Conservation (phyloP, 768 basidiomycete genomes). For the Dictyophora rubrovolvata region DNA sequence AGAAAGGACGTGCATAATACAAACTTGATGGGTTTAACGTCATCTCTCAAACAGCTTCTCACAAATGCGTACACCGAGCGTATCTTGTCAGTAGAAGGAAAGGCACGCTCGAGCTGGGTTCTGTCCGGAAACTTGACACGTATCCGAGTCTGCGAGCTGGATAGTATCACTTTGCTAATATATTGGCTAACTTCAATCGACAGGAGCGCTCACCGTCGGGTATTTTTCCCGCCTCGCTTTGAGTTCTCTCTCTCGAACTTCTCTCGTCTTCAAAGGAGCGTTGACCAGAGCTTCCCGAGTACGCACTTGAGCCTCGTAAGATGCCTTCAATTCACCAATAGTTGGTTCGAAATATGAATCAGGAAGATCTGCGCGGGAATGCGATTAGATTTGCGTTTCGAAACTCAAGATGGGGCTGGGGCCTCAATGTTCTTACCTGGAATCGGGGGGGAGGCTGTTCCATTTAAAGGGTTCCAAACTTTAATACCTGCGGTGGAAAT, state of each 20-base stretch:
- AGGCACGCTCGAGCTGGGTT: slow-evolving; percentile 68
- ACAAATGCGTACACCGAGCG: slow-evolving; percentile 80
- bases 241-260: slow-evolving; percentile 50
- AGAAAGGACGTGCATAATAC: slow-evolving; percentile 55
- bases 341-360: slow-evolving; percentile 72
- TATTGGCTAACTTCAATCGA: too few relatives aligned
- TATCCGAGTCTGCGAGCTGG: slow-evolving; percentile 54
- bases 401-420: too few relatives aligned
- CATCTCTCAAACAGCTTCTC: slow-evolving; percentile 56
- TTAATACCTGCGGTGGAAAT: slow-evolving; percentile 30
- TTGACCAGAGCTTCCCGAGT: slow-evolving; percentile 53
- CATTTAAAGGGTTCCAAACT: slow-evolving; percentile 36
- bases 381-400: too few relatives aligned
- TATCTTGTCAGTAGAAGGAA: slow-evolving; percentile 73
- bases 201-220: slow-evolving; percentile 47
- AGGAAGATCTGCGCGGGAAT: slow-evolving; percentile 36
- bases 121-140: slow-evolving; percentile 74
- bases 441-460: not conserved
- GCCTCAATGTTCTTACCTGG: not conserved
- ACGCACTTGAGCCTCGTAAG: slow-evolving; percentile 52
- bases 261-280: slow-evolving; percentile 60
- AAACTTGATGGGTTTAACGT: slow-evolving; percentile 72
- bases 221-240: slow-evolving; percentile 55
- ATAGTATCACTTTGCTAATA: slow-evolving; percentile 11
- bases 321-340: slow-evolving; percentile 55